These are phyloP conservation scores for Apiospora koreana DNA, from an alignment of 2,329 filamentous ascomycete genomes.

Conservation along the genomic window DNA sequence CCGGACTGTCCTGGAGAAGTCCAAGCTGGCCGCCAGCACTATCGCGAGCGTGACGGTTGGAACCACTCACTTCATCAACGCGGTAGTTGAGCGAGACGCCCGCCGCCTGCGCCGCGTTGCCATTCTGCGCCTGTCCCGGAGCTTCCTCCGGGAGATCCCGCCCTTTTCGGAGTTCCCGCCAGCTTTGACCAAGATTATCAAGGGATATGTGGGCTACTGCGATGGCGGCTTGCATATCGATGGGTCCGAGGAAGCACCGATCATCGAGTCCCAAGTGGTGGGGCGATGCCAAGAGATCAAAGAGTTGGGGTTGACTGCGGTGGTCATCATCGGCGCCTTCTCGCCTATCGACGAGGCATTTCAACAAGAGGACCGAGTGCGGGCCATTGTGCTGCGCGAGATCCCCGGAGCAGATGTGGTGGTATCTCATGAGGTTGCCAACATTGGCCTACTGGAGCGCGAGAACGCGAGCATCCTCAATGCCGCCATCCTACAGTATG, in stretches of 20 bases:
- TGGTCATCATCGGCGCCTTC: slow-evolving; percentile 50
- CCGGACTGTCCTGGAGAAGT: slow-evolving; percentile 36
- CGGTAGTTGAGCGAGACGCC: slow-evolving; percentile 52
- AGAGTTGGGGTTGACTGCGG: slow-evolving; percentile 40
- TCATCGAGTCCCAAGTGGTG: slow-evolving; percentile 40
- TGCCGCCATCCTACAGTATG: slow-evolving; percentile 57
- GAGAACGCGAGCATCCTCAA: slow-evolving; percentile 66
- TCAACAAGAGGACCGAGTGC: slow-evolving; percentile 46
- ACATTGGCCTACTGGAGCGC: slow-evolving; percentile 54
- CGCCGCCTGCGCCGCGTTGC: slow-evolving; percentile 47
- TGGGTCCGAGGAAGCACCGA: slow-evolving; percentile 41
- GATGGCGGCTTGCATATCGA: slow-evolving; percentile 52
- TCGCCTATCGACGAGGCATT: slow-evolving; percentile 48
- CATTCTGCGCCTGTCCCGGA: slow-evolving; percentile 51
- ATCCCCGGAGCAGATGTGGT: slow-evolving; percentile 44
- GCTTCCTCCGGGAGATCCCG: slow-evolving; percentile 48
- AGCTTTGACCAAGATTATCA: slow-evolving; percentile 44
- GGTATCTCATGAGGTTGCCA: slow-evolving; percentile 49
- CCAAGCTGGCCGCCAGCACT: slow-evolving; percentile 22
- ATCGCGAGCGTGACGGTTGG: slow-evolving; percentile 50
- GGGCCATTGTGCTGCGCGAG: slow-evolving; percentile 35
- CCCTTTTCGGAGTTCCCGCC: slow-evolving; percentile 52
- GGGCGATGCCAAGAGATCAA: slow-evolving; percentile 36
- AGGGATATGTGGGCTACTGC: slow-evolving; percentile 43
- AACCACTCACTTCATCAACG: slow-evolving; percentile 58